These are phyloP conservation scores for Cyclaneusma minus DNA, from an alignment of 2,329 filamentous ascomycete genomes.

Conservation along the genomic window DNA sequence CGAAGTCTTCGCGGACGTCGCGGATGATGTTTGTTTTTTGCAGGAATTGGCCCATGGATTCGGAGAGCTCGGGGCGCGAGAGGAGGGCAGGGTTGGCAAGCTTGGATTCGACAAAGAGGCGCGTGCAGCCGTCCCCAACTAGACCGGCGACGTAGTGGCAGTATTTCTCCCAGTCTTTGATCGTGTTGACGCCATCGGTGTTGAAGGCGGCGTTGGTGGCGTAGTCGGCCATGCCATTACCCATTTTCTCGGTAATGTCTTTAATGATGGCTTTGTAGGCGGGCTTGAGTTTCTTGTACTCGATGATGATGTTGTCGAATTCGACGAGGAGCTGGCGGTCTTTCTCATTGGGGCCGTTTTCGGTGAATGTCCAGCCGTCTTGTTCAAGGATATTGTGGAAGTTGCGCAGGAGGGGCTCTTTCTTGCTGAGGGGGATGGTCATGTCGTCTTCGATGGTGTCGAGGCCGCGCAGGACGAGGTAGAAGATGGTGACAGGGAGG, in stretches of 20 bases:
- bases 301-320: conserved; percentile 73
- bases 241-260: conserved; percentile 90
- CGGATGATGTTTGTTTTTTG: conserved; percentile 99
- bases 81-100: conserved; percentile 77
- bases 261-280: conserved; percentile 75
- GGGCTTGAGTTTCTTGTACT: conserved; percentile 79
- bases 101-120: conserved; percentile 73
- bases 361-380: conserved; percentile 82
- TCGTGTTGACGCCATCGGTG: conserved; percentile 61
- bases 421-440: conserved; percentile 66
- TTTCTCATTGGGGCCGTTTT: conserved; percentile 82
- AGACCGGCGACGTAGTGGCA: conserved; percentile 97
- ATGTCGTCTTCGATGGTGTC: conserved; percentile 99
- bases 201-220: conserved; percentile 71
- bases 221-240: conserved; percentile 97
- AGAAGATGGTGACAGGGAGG: conserved; percentile 80
- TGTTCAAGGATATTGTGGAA: conserved; percentile 67
- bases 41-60: conserved; percentile 93
- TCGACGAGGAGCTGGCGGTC: conserved; percentile 83
- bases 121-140: conserved; percentile 87
- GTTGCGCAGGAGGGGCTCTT: conserved; percentile 71
- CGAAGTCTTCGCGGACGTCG: conserved; percentile 79
- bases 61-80: conserved; percentile 64
- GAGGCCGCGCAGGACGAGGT: conserved; percentile 77
- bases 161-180: conserved; percentile 88